Evolutionary conservation across 441 rosid species (phyloP), one percentile per base, ranked within the genome.

Genomic region (Kokia cookei): DNA sequence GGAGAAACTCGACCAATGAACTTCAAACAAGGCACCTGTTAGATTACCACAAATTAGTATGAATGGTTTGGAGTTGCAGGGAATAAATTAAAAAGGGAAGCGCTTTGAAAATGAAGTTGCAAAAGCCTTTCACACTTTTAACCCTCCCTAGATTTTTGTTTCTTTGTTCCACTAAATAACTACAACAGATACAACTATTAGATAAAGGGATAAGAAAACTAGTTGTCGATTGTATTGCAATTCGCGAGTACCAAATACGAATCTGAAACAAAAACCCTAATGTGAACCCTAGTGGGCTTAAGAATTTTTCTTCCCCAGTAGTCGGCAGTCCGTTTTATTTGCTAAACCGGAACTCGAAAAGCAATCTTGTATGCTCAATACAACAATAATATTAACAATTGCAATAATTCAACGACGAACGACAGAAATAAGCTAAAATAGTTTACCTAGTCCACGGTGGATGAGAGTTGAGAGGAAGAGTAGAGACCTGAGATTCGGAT

Each of bases 1-100:
- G 43, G 74, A 26, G 37, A 32, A 73, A 45, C 69, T 80, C 87
- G 78, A 77, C 76, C 82, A 62, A 79, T 63, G 73, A 73, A 65
- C 76, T 78, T 79, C 6, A 79, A 24, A 73, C 37, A 42, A 77
- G 79, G 78, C 86, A 60, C 35, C 53, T 64, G 1, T 10, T 37
- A 64, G 68, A 64, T 64, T 5, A 65, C 37, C 17, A 24, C 19
- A 22, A 15, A 65, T 45, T 22, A 45, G 37, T 45, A 45, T 10
- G 61, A 8, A 22, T 24, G 32, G 35, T 17, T 45, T 35, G n/a
- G 24, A 35, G 45, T 62, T 3, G 22, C 22, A 35, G 24, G 43
- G 13, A 62, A 29, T 14, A 48, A 48, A 48, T 3, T 13, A 15
- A 61, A 15, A 7, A 45, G 70, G 35, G n/a, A 13, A 45, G 37